Conservation (phyloP, 2,329 filamentous ascomycete genomes). For the Pochonia chlamydosporia region DNA sequence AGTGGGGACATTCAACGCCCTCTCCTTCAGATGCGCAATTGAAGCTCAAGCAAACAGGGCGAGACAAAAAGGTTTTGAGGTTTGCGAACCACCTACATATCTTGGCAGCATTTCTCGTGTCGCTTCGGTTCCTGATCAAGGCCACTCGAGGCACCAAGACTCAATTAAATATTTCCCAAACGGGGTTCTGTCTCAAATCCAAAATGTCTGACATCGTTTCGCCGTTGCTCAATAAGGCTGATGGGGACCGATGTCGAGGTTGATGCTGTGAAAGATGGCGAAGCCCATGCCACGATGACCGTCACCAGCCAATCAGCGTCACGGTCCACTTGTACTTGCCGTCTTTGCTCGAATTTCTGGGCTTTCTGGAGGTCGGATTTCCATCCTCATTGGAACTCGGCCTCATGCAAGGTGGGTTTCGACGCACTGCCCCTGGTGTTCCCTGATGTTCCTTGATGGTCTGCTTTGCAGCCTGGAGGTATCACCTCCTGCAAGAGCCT, state of each 20-base stretch:
- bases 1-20: neutral
- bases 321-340: neutral
- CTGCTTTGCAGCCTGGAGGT: conserved; percentile 1
- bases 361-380: neutral
- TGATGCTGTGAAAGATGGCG: conserved; percentile 17
- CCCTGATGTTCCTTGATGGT: too few species aligned
- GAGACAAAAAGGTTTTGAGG: too few species aligned
- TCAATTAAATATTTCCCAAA: too few species aligned
- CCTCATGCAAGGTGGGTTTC: neutral
- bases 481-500: too few species aligned
- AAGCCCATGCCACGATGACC: conserved; percentile 23
- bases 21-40: too few species aligned
- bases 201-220: neutral
- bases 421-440: conserved; percentile 4
- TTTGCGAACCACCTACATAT: too few species aligned
- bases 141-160: neutral
- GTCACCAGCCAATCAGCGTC: conserved; percentile 23
- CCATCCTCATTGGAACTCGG: conserved; percentile 4
- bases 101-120: too few species aligned
- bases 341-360: neutral
- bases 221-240: conserved; percentile 11
- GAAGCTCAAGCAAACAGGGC: too few species aligned
- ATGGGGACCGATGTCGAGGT: conserved; percentile 1
- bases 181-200: too few species aligned
- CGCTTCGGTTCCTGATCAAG: too few species aligned